A percentile compares a stretch with the other conserved stretches of the same genome.
Evolutionary conservation across 1,139 yeast genomes (phyloP).

Genomic region (Torulaspora pretoriensis): DNA sequence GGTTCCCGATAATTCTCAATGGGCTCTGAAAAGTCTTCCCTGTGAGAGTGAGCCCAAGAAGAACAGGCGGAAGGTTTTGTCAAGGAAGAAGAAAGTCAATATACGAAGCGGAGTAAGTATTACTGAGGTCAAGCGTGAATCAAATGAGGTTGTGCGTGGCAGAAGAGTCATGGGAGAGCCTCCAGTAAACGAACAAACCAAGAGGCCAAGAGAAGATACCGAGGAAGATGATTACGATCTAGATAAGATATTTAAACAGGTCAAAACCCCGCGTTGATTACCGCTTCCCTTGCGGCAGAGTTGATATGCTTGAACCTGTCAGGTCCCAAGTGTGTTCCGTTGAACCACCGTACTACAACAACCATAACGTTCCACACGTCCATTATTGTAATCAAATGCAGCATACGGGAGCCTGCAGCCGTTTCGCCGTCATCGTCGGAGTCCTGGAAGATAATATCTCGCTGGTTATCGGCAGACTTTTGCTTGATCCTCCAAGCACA

Average conservation of each 20-base stretch:
- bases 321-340: slow-evolving; percentile 88
- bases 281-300: slow-evolving; percentile 79
- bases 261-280: slow-evolving; percentile 49
- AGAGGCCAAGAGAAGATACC: slow-evolving; percentile 10
- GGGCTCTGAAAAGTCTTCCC: slow-evolving; percentile 13
- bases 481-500: slow-evolving; percentile 73
- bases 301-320: slow-evolving; percentile 93
- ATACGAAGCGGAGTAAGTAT: slow-evolving; percentile 11
- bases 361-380: slow-evolving; percentile 84
- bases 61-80: slow-evolving; percentile 2
- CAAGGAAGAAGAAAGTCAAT: slow-evolving; percentile 2
- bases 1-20: slow-evolving; percentile 44
- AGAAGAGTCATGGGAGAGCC: slow-evolving; percentile 14
- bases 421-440: slow-evolving; percentile 97
- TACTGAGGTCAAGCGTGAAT: slow-evolving; percentile 8
- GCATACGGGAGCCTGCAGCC: slow-evolving; percentile 87
- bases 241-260: slow-evolving; percentile 20
- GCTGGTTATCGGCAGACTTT: slow-evolving; percentile 38
- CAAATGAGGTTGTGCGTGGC: slow-evolving; percentile 10
- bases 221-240: slow-evolving; percentile 29
- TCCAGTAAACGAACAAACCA: slow-evolving; percentile 7
- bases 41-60: not conserved
- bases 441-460: slow-evolving; percentile 59
- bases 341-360: slow-evolving; percentile 84
- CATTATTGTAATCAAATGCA: slow-evolving; percentile 76